Evolutionary conservation across 768 basidiomycete species (phyloP).

Genomic region (Lactifluus pinguis): DNA sequence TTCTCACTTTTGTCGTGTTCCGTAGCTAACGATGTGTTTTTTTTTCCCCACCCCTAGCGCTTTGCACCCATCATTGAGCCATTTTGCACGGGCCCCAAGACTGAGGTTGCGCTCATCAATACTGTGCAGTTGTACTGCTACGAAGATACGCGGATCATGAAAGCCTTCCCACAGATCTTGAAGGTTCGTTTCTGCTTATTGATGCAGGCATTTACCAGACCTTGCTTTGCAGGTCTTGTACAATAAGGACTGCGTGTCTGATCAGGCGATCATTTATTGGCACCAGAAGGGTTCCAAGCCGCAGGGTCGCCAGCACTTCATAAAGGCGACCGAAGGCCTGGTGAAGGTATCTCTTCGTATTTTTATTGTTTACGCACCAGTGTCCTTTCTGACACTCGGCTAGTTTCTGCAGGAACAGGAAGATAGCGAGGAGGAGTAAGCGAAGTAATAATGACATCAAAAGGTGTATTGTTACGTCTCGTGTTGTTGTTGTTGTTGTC

Average conservation of each 20-base stretch:
- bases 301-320: slow-evolving; percentile 91
- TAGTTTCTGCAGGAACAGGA: slow-evolving; percentile 90
- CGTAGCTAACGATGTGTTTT: neutral
- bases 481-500: neutral
- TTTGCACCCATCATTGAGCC: slow-evolving; percentile 79
- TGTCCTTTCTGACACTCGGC: neutral
- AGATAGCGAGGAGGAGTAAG: slow-evolving; percentile 63
- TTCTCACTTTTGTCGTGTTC: neutral
- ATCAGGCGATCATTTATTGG: slow-evolving; percentile 98
- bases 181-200: slow-evolving; percentile 42
- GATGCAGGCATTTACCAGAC: neutral
- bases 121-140: slow-evolving; percentile 93
- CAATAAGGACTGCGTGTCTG: slow-evolving; percentile 91
- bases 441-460: slow-evolving; percentile 22
- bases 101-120: slow-evolving; percentile 91
- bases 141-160: slow-evolving; percentile 91
- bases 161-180: slow-evolving; percentile 89
- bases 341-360: slow-evolving; percentile 92
- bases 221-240: slow-evolving; percentile 62
- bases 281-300: slow-evolving; percentile 94
- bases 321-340: slow-evolving; percentile 77
- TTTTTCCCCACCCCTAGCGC: slow-evolving; percentile 40
- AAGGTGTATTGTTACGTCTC: slow-evolving; percentile 10
- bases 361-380: neutral
- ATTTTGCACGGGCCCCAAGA: slow-evolving; percentile 83